Evolutionary conservation across 2,329 filamentous ascomycete species (phyloP), one percentile per base, ranked within the genome.

Genomic region (Harringtonia aguacate): DNA sequence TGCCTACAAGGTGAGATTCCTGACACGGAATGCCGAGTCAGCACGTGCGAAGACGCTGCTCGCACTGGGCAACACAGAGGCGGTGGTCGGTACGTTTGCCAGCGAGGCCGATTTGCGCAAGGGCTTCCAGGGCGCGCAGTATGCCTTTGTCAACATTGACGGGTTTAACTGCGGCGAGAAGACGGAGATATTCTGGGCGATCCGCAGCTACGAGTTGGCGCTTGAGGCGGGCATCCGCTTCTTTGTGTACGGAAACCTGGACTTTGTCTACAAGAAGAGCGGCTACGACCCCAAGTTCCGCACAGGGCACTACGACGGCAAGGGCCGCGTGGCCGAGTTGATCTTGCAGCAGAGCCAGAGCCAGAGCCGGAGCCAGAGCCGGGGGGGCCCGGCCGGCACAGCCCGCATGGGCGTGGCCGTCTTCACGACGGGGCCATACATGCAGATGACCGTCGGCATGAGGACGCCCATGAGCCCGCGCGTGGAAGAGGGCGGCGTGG

Each of bases 91-190:
- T 15, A 27, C 24, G 6, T 37, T 38, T 22, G 24, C 34, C 9
- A 24, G 24, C 27, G 41, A 43, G 18, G 20, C n/a, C 2, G 41
- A 37, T 13, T 24, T 43, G 17, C 34, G 41, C 1, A 8, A 18
- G 45, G 43, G 43, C 4, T 48, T 46, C 37, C 27, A 28, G 8
- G 24, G 39, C n/a, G 36, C 39, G 8, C 30, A 44, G 15, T 18
- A 22, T n/a, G 70, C 70, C 4, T 75, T 70, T 49, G 58, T 76
- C 39, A 76, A 76, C 52, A 67, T 72, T 35, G 72, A 74, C 53
- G 68, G 61, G 50, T 63, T 75, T 43, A 63, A 63, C 0, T 50
- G 68, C 1, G 65, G 68, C 17, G 66, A 72, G 49, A 62, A 69
- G 45, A 58, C 74, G 27, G 72, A 77, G 49, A 62, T 64, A 2